Evolutionary conservation across 305 asterid species (phyloP).

Genomic region (Ilex paraguariensis): DNA sequence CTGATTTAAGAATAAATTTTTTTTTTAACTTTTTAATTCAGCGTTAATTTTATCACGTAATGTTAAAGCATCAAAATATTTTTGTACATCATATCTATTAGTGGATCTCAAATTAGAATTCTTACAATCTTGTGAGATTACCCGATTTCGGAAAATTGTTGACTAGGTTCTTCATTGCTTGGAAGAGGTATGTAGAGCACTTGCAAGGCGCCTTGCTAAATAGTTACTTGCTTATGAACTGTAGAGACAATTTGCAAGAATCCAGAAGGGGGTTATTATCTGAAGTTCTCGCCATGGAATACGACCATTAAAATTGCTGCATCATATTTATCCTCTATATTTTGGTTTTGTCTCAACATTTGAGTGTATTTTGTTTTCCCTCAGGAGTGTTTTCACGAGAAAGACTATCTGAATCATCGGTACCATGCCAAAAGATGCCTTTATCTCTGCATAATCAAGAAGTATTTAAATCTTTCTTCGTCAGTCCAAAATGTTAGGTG

Average conservation of each 20-base stretch:
- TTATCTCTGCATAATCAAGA: constrained; percentile 79
- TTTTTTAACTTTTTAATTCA: no score
- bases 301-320: background rate
- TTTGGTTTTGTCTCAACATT: constrained; percentile 5
- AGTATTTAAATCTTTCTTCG: constrained; percentile 50
- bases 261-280: background rate
- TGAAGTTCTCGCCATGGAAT: no score
- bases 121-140: no score
- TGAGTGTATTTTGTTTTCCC: constrained; percentile 14
- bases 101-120: no score
- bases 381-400: constrained; percentile 93
- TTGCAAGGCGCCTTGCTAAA: no score
- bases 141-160: no score
- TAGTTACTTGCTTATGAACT: background rate
- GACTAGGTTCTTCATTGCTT: no score
- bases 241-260: background rate
- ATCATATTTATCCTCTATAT: constrained; percentile 9
- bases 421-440: constrained; percentile 94
- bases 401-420: constrained; percentile 89
- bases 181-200: no score
- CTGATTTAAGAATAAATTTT: background rate
- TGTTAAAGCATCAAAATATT: no score
- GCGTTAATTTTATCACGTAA: no score
- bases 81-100: no score
- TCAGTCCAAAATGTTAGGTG: constrained; percentile 51